Percentiles rank a stretch among this genome's conserved stretches.
These are phyloP conservation scores for Arthrobotrys megalospora DNA, from an alignment of 2,329 filamentous ascomycete genomes.

Conservation along the genomic window DNA sequence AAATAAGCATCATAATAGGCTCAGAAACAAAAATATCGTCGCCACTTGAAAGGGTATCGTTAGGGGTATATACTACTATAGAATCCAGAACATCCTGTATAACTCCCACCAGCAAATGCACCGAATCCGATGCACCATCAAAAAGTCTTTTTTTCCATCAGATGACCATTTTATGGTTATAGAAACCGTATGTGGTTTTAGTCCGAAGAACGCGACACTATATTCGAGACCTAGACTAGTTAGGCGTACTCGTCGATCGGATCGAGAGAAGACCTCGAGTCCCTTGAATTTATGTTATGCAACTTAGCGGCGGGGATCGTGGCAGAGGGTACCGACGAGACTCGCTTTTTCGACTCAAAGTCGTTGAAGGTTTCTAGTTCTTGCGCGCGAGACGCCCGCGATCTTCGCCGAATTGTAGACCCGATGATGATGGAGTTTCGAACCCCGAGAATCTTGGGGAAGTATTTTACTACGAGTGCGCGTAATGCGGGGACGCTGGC, in stretches of 20 bases:
- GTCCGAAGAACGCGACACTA: too few species aligned
- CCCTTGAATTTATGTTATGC: constrained; percentile 22
- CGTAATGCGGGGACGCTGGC: constrained; percentile 44
- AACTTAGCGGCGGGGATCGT: constrained; percentile 20
- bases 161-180: too few species aligned
- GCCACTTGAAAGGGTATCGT: constrained; percentile 21
- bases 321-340: constrained; percentile 21
- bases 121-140: background rate
- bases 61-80: background rate
- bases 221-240: background rate
- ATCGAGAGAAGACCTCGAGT: constrained; percentile 32
- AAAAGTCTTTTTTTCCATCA: background rate
- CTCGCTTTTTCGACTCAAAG: constrained; percentile 31
- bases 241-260: constrained; percentile 46
- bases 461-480: constrained; percentile 49
- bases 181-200: too few species aligned
- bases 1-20: background rate
- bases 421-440: constrained; percentile 48
- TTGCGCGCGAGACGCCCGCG: constrained; percentile 17
- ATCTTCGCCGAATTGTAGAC: constrained; percentile 37
- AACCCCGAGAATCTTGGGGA: constrained; percentile 45
- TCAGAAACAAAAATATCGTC: background rate
- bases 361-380: constrained; percentile 38
- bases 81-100: constrained; percentile 6
- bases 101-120: constrained; percentile 9